Conservation (phyloP, 208 protist genomes). For the Wallacemonas sp. region DNA sequence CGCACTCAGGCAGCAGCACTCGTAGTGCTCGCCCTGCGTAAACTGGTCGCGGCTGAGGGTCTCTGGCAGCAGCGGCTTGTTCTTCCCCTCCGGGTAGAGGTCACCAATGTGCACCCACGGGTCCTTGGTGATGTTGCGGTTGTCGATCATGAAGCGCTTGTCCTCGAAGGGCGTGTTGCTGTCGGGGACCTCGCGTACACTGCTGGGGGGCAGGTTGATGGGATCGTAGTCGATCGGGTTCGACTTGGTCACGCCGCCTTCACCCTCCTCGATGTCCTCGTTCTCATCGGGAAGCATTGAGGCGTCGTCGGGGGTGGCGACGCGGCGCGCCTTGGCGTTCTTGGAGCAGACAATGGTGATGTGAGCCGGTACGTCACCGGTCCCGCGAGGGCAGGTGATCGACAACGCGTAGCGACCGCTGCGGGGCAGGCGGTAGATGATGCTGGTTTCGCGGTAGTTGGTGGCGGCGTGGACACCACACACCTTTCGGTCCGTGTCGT, state of each 20-base stretch:
- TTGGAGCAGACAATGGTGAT: constrained; percentile 41
- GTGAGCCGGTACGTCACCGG: constrained; percentile 29
- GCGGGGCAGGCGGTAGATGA: constrained; percentile 39
- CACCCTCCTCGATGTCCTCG: constrained; percentile 43
- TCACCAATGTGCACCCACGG: constrained; percentile 53
- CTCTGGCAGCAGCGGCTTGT: constrained; percentile 48
- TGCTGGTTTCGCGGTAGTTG: constrained; percentile 61
- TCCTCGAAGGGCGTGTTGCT: constrained; percentile 38
- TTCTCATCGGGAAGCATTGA: constrained; percentile 41
- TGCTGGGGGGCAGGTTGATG: constrained; percentile 25
- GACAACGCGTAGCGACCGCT: constrained; percentile 55
- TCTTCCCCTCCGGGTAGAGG: constrained; percentile 68
- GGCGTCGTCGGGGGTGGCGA: constrained; percentile 45
- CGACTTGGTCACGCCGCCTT: constrained; percentile 8
- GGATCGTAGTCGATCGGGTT: constrained; percentile 57
- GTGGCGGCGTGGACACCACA: constrained; percentile 44
- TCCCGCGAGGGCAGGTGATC: constrained; percentile 46
- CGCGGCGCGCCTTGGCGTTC: constrained; percentile 18
- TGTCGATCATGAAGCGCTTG: constrained; percentile 31
- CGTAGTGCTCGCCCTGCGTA: constrained; percentile 41
- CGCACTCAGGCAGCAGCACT: constrained; percentile 56
- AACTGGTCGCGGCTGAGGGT: constrained; percentile 63
- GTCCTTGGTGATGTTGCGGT: constrained; percentile 24
- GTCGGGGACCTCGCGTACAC: constrained; percentile 29
- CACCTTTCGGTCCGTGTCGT: constrained; percentile 44